Percentiles rank a stretch among this genome's conserved stretches.
Conservation (phyloP, 768 basidiomycete genomes). For the Leccinum uliginosum region DNA sequence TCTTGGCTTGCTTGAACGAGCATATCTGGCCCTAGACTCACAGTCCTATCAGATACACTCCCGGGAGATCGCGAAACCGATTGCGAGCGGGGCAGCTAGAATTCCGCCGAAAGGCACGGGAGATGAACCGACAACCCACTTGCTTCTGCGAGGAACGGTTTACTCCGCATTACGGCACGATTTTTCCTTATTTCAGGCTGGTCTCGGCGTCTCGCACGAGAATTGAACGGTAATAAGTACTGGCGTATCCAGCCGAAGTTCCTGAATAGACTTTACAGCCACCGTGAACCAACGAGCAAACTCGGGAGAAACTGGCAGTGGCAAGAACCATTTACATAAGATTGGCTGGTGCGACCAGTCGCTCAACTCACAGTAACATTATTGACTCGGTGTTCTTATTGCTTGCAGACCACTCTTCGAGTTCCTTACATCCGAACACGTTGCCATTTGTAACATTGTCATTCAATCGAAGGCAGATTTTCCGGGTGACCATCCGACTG, state of each 20-base stretch:
- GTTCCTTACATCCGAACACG: background rate
- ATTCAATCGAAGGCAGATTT: background rate
- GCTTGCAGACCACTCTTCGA: background rate
- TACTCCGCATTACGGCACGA: background rate
- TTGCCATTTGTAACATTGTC: background rate
- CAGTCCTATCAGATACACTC: background rate
- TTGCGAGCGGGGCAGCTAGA: background rate
- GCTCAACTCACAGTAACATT: background rate
- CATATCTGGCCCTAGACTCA: background rate
- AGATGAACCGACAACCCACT: background rate
- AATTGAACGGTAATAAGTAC: background rate
- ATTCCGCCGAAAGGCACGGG: slow-evolving; percentile 1
- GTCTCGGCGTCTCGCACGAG: slow-evolving; percentile 1
- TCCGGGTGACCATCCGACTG: background rate
- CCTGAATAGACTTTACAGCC: background rate
- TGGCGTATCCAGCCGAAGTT: background rate
- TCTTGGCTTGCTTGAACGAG: background rate
- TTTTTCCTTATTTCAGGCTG: background rate
- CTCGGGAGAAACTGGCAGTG: background rate
- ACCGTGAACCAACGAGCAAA: background rate
- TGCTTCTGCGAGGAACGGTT: background rate
- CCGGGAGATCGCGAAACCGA: background rate
- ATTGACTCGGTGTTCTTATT: background rate
- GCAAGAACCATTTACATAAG: background rate
- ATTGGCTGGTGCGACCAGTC: background rate